phyloP scores from a whole-genome alignment of 2,329 filamentous ascomycete genomes.

The Penicillium psychrosexuale region DNA sequence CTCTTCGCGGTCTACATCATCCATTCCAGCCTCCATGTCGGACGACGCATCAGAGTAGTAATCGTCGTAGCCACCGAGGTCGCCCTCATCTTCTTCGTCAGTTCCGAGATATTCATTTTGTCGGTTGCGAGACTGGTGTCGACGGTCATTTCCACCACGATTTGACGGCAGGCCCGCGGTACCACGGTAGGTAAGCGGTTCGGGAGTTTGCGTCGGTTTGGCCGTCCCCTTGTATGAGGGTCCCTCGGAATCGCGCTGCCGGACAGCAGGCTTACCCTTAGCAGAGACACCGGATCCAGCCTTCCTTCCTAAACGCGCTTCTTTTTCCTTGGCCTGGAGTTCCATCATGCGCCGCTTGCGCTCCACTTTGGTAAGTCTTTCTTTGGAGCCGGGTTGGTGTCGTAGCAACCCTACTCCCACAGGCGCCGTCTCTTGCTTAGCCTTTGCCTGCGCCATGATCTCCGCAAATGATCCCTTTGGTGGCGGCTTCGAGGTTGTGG shows the following conservation, averaged over 20 bases:
- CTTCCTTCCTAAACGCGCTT: constrained; percentile 32
- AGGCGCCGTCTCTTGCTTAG: constrained; percentile 48
- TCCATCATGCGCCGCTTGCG: constrained; percentile 46
- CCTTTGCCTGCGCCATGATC: constrained; percentile 58
- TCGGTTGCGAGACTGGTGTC: constrained; percentile 26
- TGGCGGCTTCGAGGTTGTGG: constrained; percentile 42
- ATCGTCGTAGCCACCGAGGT: constrained; percentile 40
- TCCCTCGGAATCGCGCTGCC: constrained; percentile 34
- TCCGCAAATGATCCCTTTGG: constrained; percentile 60
- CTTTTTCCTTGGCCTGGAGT: constrained; percentile 42
- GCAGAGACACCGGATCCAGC: constrained; percentile 18
- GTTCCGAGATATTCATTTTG: constrained; percentile 47
- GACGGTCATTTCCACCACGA: constrained; percentile 27
- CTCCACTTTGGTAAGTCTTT: constrained; percentile 56
- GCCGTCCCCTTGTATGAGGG: constrained; percentile 41
- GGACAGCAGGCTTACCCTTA: constrained; percentile 24
- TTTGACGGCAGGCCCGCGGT: constrained; percentile 39
- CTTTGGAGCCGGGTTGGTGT: constrained; percentile 53
- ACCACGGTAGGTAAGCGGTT: constrained; percentile 39
- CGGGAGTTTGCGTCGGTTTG: constrained; percentile 27
- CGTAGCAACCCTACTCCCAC: constrained; percentile 53
- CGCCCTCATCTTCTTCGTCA: constrained; percentile 49
- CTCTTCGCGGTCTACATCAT: constrained; percentile 49
- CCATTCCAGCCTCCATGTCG: constrained; percentile 52
- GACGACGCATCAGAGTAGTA: constrained; percentile 47